Percentiles rank a stretch among this genome's conserved stretches.
Evolutionary conservation across 805 yeast genomes (phyloP).

Genomic region (Lipomyces yamanashiensis): DNA sequence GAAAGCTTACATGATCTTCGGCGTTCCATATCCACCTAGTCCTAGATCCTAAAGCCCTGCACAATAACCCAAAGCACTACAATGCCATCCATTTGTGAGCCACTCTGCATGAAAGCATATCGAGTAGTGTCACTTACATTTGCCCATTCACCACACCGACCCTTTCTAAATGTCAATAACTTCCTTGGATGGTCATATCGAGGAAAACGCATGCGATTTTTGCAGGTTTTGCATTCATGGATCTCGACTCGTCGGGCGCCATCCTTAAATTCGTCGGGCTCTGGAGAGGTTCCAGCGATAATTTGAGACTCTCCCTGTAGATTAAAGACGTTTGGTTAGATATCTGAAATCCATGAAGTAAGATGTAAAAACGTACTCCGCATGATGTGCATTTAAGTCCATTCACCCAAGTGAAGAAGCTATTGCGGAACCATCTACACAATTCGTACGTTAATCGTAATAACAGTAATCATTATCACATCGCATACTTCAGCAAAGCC

Average conservation of each 20-base stretch:
- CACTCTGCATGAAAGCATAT: background rate
- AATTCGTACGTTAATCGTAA: background rate
- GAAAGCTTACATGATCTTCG: slow-evolving; percentile 76
- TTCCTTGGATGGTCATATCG: slow-evolving; percentile 71
- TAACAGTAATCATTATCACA: background rate
- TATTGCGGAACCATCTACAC: slow-evolving; percentile 68
- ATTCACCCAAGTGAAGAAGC: slow-evolving; percentile 84
- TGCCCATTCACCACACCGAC: slow-evolving; percentile 97
- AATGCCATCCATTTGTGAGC: background rate
- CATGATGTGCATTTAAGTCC: slow-evolving; percentile 66
- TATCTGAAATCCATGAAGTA: background rate
- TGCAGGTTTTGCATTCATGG: slow-evolving; percentile 64
- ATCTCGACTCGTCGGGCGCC: slow-evolving; percentile 68
- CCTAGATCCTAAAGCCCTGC: slow-evolving; percentile 67
- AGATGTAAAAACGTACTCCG: slow-evolving; percentile 39
- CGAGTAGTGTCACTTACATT: slow-evolving; percentile 45
- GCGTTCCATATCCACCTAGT: slow-evolving; percentile 81
- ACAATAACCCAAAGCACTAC: slow-evolving; percentile 66
- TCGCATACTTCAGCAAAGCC: slow-evolving; percentile 51
- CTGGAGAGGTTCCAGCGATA: slow-evolving; percentile 52
- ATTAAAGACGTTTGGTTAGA: background rate
- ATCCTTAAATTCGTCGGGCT: slow-evolving; percentile 49
- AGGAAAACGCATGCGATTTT: slow-evolving; percentile 61
- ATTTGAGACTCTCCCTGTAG: slow-evolving; percentile 48
- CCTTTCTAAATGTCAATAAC: slow-evolving; percentile 64